Percentiles rank a stretch among this genome's conserved stretches.
Evolutionary conservation across 2,329 filamentous ascomycete species (phyloP).

Genomic region (Diaporthe ampelina): DNA sequence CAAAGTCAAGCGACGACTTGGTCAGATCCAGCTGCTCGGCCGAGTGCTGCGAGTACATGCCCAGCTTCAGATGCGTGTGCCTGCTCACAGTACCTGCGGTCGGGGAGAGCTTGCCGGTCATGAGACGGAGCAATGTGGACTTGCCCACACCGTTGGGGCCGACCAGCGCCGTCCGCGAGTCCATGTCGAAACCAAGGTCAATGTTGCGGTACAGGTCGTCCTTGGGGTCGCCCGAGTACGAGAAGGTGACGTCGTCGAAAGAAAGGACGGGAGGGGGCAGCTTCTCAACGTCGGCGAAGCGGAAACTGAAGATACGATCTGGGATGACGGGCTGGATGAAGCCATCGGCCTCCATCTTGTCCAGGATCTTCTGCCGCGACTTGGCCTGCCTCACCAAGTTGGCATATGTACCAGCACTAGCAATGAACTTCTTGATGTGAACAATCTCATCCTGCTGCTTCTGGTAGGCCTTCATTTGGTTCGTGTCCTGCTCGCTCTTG

Average conservation of each 20-base stretch:
- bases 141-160: slow-evolving; percentile 99
- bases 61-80: slow-evolving; percentile 98
- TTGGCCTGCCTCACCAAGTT: slow-evolving; percentile 99
- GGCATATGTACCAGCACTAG: slow-evolving; percentile 99
- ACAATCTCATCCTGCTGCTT: slow-evolving; percentile 99
- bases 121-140: slow-evolving; percentile 93
- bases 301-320: slow-evolving; percentile 95
- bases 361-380: slow-evolving; percentile 98
- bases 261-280: slow-evolving; percentile 97
- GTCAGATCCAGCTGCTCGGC: slow-evolving; percentile 98
- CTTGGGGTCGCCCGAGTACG: slow-evolving; percentile 89
- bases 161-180: slow-evolving; percentile 95
- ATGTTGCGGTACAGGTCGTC: slow-evolving; percentile 98
- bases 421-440: slow-evolving; percentile 99
- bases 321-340: slow-evolving; percentile 92
- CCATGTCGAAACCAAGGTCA: slow-evolving; percentile 99
- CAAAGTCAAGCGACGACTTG: slow-evolving; percentile 97
- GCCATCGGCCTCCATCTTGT: slow-evolving; percentile 99
- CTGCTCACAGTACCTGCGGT: slow-evolving; percentile 86
- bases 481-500: slow-evolving; percentile 91
- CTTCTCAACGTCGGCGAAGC: slow-evolving; percentile 99
- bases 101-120: slow-evolving; percentile 94
- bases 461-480: slow-evolving; percentile 98
- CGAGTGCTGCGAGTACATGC: slow-evolving; percentile 98
- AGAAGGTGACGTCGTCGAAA: slow-evolving; percentile 98